Evolutionary conservation across 2,329 filamentous ascomycete genomes (phyloP), one percentile per base, ranked within the genome.

Genomic region (Emergomyces africanus): DNA sequence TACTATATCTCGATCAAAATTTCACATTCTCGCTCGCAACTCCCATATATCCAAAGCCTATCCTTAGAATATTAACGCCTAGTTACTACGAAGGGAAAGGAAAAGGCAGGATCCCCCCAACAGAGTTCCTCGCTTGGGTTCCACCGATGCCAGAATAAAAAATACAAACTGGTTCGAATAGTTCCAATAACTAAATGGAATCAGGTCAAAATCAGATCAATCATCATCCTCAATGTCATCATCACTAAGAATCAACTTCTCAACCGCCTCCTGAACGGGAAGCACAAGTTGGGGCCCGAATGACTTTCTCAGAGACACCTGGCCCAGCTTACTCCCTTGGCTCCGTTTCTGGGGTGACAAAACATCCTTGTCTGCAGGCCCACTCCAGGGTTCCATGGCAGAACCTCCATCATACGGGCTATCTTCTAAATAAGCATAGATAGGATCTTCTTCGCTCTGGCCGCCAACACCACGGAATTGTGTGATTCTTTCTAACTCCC

Each of bases 211-310:
- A 30, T 30, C 30, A 30, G 30, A 30, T 30, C 30, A 30, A 30
- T 30, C 30, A 58, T 81, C 76, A 66, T 91, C 88, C 70, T 90
- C 87, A 69, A 94, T 92, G 75, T 94, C 89, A 73, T 94, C 89
- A 67, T 94, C 89, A 65, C 85, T 89, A 46, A 92, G 74, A 50
- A 89, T 82, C 63, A 91, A 73, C 66, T 86, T 87, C 70, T 85
- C 83, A 62, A 84, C 80, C 48, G 78, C 75, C 63, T 80, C 68
- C 33, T 76, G 72, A 2, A 73, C 72, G 50, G 75, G 68, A 10
- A 68, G 70, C 2, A 67, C 60, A 25, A 61, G 60, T 28, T 48
- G 61, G 37, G 51, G 65, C 61, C 57, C 66, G 63, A 66, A 62
- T 57, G 67, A 57, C 54, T 63, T 60, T 59, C 62, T 58, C 57